Conservation (phyloP, 805 yeast genomes). For the Ogataea zsoltii region DNA sequence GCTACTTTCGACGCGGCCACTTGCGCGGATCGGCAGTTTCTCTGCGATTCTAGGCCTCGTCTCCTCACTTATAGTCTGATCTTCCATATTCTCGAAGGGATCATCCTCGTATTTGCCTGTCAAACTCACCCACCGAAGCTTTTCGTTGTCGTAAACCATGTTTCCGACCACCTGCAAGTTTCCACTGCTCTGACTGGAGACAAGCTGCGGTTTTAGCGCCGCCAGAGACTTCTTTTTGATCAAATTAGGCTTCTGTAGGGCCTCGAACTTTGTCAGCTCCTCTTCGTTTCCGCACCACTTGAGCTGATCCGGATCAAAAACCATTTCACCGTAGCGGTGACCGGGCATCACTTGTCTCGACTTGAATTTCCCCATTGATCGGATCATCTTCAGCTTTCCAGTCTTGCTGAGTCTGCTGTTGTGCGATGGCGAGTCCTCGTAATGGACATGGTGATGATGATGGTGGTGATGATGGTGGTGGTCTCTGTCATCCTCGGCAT, state of each 20-base stretch:
- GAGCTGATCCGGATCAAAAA: constrained; percentile 50
- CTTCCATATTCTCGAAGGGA: constrained; percentile 54
- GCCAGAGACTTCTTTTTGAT: constrained; percentile 26
- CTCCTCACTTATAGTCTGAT: constrained; percentile 24
- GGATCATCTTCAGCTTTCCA: constrained; percentile 33
- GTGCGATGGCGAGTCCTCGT: constrained; percentile 12
- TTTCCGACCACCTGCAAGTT: constrained; percentile 49
- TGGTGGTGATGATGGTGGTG: constrained; percentile 12
- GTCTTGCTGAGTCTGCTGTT: constrained; percentile 30
- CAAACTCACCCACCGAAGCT: constrained; percentile 58
- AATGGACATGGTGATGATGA: constrained; percentile 9
- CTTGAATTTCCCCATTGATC: constrained; percentile 29
- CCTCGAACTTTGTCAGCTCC: constrained; percentile 54
- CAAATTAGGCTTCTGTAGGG: constrained; percentile 39
- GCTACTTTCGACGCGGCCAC: not conserved
- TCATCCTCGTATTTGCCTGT: constrained; percentile 42
- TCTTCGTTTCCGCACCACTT: constrained; percentile 70
- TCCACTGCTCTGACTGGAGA: constrained; percentile 19
- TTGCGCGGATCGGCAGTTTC: not conserved
- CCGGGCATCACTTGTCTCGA: constrained; percentile 31
- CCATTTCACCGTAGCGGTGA: constrained; percentile 45
- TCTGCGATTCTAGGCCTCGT: not conserved
- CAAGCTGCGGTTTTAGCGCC: constrained; percentile 29
- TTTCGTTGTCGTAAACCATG: constrained; percentile 62
- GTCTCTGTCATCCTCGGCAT: constrained; percentile 23